Conservation (phyloP, 1,284 basidiomycete genomes). For the Ganoderma leucocontextum region DNA sequence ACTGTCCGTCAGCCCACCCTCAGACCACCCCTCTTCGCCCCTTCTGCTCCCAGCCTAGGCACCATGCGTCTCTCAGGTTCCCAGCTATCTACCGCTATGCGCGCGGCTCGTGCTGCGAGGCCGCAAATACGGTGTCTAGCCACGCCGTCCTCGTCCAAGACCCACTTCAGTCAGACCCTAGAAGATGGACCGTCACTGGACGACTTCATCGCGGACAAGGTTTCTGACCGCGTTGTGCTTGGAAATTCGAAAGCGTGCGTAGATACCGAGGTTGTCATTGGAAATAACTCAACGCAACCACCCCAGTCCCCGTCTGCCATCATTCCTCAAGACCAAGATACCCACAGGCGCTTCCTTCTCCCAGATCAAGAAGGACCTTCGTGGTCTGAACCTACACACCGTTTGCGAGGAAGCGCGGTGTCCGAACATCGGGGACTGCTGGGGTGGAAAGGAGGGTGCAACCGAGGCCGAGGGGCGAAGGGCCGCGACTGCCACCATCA, state of each 20-base stretch:
- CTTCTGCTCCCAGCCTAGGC: background rate
- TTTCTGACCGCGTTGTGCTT: slow-evolving; percentile 72
- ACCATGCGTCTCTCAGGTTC: slow-evolving; percentile 28
- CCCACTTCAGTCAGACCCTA: slow-evolving; percentile 65
- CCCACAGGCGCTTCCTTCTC: slow-evolving; percentile 91
- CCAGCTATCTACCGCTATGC: slow-evolving; percentile 29
- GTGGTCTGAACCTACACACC: slow-evolving; percentile 92
- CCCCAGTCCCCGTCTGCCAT: slow-evolving; percentile 87
- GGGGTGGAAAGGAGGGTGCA: slow-evolving; percentile 89
- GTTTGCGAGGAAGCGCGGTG: slow-evolving; percentile 99
- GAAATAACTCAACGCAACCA: background rate
- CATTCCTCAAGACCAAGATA: slow-evolving; percentile 92
- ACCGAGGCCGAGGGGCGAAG: slow-evolving; percentile 80
- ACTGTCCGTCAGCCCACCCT: background rate
- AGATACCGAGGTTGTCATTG: slow-evolving; percentile 10
- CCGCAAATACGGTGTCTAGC: slow-evolving; percentile 57
- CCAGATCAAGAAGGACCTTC: slow-evolving; percentile 94
- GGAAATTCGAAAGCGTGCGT: slow-evolving; percentile 82
- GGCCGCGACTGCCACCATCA: slow-evolving; percentile 97
- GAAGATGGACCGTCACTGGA: slow-evolving; percentile 82
- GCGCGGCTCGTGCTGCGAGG: slow-evolving; percentile 32
- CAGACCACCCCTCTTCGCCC: background rate
- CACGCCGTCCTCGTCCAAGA: slow-evolving; percentile 59
- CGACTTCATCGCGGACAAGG: slow-evolving; percentile 82
- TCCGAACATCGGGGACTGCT: slow-evolving; percentile 99